phyloP scores from a whole-genome alignment of 2,329 filamentous ascomycete genomes.

The Aspergillus ruber region DNA sequence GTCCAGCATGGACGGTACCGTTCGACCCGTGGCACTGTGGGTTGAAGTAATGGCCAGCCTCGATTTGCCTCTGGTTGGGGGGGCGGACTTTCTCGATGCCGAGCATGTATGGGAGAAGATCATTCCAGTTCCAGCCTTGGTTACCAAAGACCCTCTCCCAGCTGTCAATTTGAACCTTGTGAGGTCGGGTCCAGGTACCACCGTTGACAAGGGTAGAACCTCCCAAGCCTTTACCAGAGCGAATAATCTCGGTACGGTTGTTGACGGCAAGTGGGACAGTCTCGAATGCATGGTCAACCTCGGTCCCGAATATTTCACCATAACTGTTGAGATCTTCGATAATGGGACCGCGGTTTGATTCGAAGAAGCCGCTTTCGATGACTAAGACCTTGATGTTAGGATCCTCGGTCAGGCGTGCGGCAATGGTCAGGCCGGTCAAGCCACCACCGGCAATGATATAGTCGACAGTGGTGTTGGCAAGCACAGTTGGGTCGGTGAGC shows the following conservation, averaged over 20 bases:
- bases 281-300: slow-evolving; percentile 15
- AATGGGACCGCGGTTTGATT: slow-evolving; percentile 18
- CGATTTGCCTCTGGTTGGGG: slow-evolving; percentile 13
- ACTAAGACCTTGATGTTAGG: slow-evolving; percentile 19
- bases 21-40: slow-evolving; percentile 17
- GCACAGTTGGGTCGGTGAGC: slow-evolving; percentile 10
- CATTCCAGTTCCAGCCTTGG: slow-evolving; percentile 41
- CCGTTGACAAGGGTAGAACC: slow-evolving; percentile 25
- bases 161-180: slow-evolving; percentile 19
- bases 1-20: slow-evolving; percentile 16
- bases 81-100: slow-evolving; percentile 25
- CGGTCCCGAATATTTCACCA: slow-evolving; percentile 20
- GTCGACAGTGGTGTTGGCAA: slow-evolving; percentile 15
- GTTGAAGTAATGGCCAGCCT: slow-evolving; percentile 17
- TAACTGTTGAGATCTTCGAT: slow-evolving; percentile 21
- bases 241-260: slow-evolving; percentile 14
- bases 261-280: slow-evolving; percentile 13
- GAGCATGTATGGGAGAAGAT: slow-evolving; percentile 43
- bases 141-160: slow-evolving; percentile 37
- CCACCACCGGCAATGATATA: slow-evolving; percentile 29
- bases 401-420: slow-evolving; percentile 19
- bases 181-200: slow-evolving; percentile 23
- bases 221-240: slow-evolving; percentile 21
- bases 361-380: slow-evolving; percentile 25
- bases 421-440: slow-evolving; percentile 22